These are phyloP conservation scores for Rhizophagus sp. DNA, from an alignment of 192 early-diverging fungal genomes.

Conservation along the genomic window DNA sequence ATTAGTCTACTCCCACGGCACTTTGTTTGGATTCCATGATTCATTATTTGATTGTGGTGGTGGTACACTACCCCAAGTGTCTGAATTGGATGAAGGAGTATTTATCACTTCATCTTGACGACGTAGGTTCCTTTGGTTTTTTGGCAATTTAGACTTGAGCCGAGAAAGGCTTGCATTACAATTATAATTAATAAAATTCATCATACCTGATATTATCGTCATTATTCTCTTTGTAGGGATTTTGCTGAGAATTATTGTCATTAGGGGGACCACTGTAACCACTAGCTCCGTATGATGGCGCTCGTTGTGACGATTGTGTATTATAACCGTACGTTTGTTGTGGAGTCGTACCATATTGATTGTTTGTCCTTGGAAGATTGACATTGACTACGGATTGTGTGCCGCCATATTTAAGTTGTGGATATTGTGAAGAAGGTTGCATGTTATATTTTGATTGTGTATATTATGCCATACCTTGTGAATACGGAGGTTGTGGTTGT, in stretches of 20 bases:
- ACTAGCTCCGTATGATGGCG: neutral
- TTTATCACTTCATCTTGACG: neutral
- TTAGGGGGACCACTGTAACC: neutral
- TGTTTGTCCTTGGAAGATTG: neutral
- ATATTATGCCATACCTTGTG: neutral
- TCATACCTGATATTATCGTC: neutral
- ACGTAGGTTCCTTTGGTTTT: neutral
- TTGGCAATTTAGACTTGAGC: neutral
- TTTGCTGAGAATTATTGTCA: neutral
- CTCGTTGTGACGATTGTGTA: neutral
- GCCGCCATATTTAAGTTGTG: neutral
- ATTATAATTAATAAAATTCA: neutral
- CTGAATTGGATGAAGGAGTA: neutral
- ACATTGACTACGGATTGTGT: neutral
- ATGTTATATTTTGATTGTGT: neutral
- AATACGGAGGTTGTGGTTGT: neutral
- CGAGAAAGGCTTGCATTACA: neutral
- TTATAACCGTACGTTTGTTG: neutral
- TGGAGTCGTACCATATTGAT: neutral
- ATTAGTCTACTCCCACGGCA: neutral
- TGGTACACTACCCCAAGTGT: neutral
- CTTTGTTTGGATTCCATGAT: neutral
- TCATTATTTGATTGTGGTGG: neutral
- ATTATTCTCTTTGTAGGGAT: neutral
- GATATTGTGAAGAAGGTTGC: neutral